phyloP scores from a whole-genome alignment of 345 rosid species.

The Euphorbia tirucalli region DNA sequence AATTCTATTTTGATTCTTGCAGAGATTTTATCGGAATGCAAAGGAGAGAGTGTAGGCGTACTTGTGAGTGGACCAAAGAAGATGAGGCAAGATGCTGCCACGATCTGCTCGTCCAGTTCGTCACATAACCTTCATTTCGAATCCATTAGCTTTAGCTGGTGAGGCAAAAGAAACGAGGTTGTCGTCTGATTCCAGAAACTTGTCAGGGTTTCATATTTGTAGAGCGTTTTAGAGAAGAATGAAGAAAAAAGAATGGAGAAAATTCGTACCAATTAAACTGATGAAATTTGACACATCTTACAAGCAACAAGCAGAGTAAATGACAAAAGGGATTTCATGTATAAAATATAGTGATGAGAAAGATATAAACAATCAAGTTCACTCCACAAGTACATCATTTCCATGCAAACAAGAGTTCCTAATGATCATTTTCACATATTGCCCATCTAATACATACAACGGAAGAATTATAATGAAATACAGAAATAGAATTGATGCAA shows the following conservation, averaged over 20 bases:
- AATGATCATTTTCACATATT: neutral
- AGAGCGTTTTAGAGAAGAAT: neutral
- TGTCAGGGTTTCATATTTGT: neutral
- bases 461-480: neutral
- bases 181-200: neutral
- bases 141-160: slow-evolving; percentile 32
- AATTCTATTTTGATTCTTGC: neutral
- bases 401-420: neutral
- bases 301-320: neutral
- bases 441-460: neutral
- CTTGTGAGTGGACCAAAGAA: slow-evolving; percentile 19
- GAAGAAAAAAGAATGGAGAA: neutral
- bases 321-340: neutral
- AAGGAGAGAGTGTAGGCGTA: slow-evolving; percentile 20
- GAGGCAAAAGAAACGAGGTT: neutral
- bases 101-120: slow-evolving; percentile 18
- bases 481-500: neutral
- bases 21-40: slow-evolving; percentile 16
- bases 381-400: neutral
- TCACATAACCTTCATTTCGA: slow-evolving; percentile 21
- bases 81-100: slow-evolving; percentile 25
- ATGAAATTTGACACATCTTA: neutral
- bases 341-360: neutral
- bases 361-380: neutral
- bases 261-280: neutral